Conservation (phyloP, 2,329 filamentous ascomycete genomes). For the Microdochium bolleyi region DNA sequence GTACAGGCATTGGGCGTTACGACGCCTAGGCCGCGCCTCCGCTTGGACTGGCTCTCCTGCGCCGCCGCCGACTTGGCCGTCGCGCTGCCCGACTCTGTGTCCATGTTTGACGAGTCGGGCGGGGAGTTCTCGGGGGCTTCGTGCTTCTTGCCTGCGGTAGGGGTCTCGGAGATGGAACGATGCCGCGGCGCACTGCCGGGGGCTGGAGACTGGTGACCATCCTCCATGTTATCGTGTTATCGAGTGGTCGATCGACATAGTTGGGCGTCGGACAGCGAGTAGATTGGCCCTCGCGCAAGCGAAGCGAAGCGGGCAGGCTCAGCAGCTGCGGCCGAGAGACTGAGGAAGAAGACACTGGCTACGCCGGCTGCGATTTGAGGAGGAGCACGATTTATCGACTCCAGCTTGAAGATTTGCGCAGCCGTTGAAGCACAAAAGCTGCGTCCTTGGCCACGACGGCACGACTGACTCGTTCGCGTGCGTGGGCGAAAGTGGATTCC, state of each 20-base stretch:
- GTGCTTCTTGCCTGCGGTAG: background rate
- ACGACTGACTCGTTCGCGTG: background rate
- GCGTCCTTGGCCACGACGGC: background rate
- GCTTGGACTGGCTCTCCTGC: slow-evolving; percentile 33
- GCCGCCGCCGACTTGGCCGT: slow-evolving; percentile 6
- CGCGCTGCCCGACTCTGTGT: slow-evolving; percentile 7
- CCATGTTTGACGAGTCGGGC: slow-evolving; percentile 8
- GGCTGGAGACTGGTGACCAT: background rate
- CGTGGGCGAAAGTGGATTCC: background rate
- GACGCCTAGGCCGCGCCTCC: slow-evolving; percentile 44
- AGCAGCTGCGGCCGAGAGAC: background rate
- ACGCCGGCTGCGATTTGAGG: background rate
- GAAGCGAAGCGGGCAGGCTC: background rate
- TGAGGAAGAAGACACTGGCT: background rate
- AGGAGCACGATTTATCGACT: background rate
- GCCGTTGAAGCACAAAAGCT: background rate
- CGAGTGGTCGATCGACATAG: background rate
- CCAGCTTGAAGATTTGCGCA: background rate
- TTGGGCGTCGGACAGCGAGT: background rate
- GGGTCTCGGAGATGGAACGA: background rate
- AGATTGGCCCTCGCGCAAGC: background rate
- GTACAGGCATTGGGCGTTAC: slow-evolving; percentile 55
- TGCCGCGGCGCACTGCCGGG: background rate
- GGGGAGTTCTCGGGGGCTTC: background rate
- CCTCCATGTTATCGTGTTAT: background rate